A percentile compares a stretch with the other conserved stretches of the same genome.
Conservation (phyloP, 2,329 filamentous ascomycete species). For the Malbranchea zuffiana region DNA sequence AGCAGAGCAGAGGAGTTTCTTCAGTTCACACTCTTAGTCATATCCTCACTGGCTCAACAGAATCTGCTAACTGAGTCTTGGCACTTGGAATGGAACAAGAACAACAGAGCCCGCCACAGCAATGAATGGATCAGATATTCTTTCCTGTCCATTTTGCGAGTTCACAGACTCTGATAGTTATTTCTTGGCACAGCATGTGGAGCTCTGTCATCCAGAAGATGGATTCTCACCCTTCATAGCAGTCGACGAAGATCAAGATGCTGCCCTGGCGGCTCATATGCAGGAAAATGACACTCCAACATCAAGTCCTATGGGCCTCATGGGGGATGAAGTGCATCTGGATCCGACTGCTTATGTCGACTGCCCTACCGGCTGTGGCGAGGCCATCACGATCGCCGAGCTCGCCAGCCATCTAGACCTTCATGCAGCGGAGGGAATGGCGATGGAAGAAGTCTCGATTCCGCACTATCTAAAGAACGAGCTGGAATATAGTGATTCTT, state of each 20-base stretch:
- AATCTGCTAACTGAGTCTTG: too few species aligned
- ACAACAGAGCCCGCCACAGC: too few species aligned
- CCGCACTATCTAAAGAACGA: not conserved
- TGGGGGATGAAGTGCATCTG: conserved; percentile 13
- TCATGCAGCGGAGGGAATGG: conserved; percentile 42
- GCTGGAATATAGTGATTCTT: too few species aligned
- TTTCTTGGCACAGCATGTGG: conserved; percentile 36
- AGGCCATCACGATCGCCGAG: conserved; percentile 43
- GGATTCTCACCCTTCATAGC: conserved; percentile 20
- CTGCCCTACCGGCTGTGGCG: conserved; percentile 51
- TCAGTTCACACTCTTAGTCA: too few species aligned
- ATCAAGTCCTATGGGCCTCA: not conserved
- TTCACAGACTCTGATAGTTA: conserved; percentile 32
- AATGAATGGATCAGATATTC: too few species aligned
- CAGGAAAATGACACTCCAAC: conserved; percentile 1
- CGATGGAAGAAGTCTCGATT: conserved; percentile 35
- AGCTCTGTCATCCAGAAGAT: conserved; percentile 35
- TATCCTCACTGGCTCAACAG: too few species aligned
- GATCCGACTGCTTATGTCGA: conserved; percentile 33
- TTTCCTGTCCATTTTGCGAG: conserved; percentile 37
- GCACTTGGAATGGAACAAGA: too few species aligned
- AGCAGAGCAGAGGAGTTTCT: too few species aligned
- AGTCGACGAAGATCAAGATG: conserved; percentile 13
- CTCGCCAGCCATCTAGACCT: conserved; percentile 50
- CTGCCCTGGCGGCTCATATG: conserved; percentile 1